Evolutionary conservation across 257 asterid genomes (phyloP).

Genomic region (Solanum peruvianum): DNA sequence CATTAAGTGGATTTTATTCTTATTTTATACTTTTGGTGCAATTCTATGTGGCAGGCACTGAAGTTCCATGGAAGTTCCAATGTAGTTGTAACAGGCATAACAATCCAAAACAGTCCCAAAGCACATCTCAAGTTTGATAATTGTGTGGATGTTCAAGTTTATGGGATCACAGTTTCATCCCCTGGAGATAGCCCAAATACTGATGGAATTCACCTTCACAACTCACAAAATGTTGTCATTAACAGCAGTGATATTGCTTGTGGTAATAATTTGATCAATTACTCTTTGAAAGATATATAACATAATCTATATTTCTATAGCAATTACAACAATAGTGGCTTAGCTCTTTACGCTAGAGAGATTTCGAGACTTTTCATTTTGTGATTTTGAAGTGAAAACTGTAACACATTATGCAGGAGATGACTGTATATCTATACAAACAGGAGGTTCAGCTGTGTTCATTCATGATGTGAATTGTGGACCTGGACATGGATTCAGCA

Average conservation of each 20-base stretch:
- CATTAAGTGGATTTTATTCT: not conserved
- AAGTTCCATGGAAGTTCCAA: conserved; percentile 26
- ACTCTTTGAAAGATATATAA: not conserved
- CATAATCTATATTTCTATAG: not conserved
- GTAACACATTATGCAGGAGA: conserved; percentile 22
- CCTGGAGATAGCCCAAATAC: conserved; percentile 53
- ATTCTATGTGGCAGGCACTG: conserved; percentile 25
- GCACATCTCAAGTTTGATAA: conserved; percentile 37
- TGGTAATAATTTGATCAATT: conserved; percentile 19
- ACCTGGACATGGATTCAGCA: conserved; percentile 52
- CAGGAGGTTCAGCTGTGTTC: conserved; percentile 22
- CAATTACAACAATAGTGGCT: not conserved
- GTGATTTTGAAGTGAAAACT: not conserved
- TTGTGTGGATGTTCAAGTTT: conserved; percentile 28
- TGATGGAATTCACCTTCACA: conserved; percentile 48
- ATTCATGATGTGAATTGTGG: conserved; percentile 33
- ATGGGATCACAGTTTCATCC: conserved; percentile 26
- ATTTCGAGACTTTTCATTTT: not conserved
- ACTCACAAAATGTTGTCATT: conserved; percentile 33
- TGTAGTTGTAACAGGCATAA: conserved; percentile 30
- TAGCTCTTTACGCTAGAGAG: not conserved
- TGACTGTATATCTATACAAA: conserved; percentile 43
- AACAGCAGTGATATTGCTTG: conserved; percentile 21
- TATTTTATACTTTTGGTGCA: not conserved
- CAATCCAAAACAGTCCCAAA: conserved; percentile 36